Conservation (phyloP, 2,329 filamentous ascomycete species). For the Alternaria rosae region DNA sequence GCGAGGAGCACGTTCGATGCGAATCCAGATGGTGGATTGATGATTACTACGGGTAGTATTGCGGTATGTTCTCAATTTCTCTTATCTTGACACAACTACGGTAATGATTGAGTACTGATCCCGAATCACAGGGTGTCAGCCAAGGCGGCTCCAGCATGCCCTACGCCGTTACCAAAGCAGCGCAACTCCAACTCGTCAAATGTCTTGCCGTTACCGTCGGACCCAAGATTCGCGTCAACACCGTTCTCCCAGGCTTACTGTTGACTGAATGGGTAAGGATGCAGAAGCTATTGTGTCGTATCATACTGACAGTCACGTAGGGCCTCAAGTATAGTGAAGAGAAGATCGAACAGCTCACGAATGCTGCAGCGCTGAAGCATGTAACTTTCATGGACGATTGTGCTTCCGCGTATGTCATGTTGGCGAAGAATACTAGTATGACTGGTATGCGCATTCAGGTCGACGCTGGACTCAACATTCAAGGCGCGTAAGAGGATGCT, state of each 20-base stretch:
- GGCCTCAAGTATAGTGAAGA: slow-evolving; percentile 67
- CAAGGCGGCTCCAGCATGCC: slow-evolving; percentile 67
- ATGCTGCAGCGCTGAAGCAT: slow-evolving; percentile 67
- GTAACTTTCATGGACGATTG: slow-evolving; percentile 63
- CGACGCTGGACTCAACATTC: slow-evolving; percentile 45
- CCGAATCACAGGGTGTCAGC: slow-evolving; percentile 52
- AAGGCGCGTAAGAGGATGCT: slow-evolving; percentile 22
- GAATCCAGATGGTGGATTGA: slow-evolving; percentile 68
- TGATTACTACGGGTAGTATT: slow-evolving; percentile 69
- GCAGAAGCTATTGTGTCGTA: not conserved
- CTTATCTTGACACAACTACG: not conserved
- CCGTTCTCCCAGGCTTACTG: slow-evolving; percentile 69
- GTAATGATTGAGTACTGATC: not conserved
- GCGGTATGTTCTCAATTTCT: slow-evolving; percentile 56
- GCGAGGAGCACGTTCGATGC: slow-evolving; percentile 66
- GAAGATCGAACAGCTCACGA: slow-evolving; percentile 60
- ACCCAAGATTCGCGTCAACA: slow-evolving; percentile 69
- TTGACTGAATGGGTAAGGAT: slow-evolving; percentile 60
- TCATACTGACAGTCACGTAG: slow-evolving; percentile 32
- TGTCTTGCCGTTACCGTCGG: slow-evolving; percentile 69
- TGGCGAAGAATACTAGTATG: slow-evolving; percentile 62
- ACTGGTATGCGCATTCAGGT: slow-evolving; percentile 57
- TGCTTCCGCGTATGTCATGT: slow-evolving; percentile 62
- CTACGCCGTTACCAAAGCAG: slow-evolving; percentile 81
- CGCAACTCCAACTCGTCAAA: slow-evolving; percentile 72